phyloP scores from a whole-genome alignment of 139 green algal species.

The Closterium sp. region DNA sequence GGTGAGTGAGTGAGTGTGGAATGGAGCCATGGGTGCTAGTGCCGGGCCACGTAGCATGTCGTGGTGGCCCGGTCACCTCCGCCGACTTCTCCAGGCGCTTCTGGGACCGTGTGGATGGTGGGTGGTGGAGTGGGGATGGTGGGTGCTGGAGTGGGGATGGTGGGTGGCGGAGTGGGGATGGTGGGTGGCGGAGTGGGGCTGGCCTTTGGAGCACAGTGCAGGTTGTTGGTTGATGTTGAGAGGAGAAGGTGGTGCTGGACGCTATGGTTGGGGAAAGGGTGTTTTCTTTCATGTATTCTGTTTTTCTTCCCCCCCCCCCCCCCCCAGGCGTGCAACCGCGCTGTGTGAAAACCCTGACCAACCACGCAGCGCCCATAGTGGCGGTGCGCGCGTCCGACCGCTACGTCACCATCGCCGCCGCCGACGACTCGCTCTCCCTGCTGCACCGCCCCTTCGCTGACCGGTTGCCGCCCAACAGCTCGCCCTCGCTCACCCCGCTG shows the following conservation, averaged over 20 bases:
- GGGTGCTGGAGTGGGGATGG: too few species aligned
- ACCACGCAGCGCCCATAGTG: slow-evolving; percentile 22
- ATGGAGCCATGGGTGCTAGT: neutral
- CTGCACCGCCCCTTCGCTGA: slow-evolving; percentile 13
- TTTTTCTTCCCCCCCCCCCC: too few species aligned
- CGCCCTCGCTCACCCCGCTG: neutral
- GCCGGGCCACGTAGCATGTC: neutral
- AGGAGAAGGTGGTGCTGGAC: too few species aligned
- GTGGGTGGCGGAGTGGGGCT: too few species aligned
- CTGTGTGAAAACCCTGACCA: slow-evolving; percentile 14
- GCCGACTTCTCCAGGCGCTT: slow-evolving; percentile 18
- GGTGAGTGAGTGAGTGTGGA: too few species aligned
- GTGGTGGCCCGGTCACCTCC: slow-evolving; percentile 1
- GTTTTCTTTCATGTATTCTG: too few species aligned
- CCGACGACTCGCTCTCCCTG: slow-evolving; percentile 38
- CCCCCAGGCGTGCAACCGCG: neutral
- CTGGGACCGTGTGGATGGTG: slow-evolving; percentile 20
- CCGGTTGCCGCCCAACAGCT: neutral
- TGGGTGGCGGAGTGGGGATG: neutral
- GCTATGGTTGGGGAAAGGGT: too few species aligned
- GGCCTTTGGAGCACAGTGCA: too few species aligned
- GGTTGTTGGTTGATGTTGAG: too few species aligned
- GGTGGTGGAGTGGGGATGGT: too few species aligned
- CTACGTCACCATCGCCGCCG: slow-evolving; percentile 18
- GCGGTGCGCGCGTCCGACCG: neutral